phyloP scores from a whole-genome alignment of 495 filamentous ascomycete genomes.

The Hypoxylon rickii region DNA sequence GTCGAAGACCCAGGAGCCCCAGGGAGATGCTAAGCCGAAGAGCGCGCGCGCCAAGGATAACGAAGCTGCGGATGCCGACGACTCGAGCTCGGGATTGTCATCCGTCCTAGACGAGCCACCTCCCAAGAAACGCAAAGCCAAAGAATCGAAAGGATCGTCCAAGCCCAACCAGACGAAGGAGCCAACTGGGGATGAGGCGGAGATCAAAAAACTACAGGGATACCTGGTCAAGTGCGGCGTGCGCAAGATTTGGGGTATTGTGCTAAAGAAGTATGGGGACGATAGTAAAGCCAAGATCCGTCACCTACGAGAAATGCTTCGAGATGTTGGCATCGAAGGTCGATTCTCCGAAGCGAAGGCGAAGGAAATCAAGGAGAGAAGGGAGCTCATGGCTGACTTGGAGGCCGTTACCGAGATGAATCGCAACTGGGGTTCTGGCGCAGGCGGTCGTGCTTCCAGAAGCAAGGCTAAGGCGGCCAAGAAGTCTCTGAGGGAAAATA shows the following conservation, averaged over 20 bases:
- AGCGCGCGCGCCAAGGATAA: slow-evolving; percentile 24
- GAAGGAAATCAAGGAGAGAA: slow-evolving; percentile 77
- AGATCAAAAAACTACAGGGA: slow-evolving; percentile 89
- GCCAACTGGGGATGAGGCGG: slow-evolving; percentile 67
- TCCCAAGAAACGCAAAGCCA: slow-evolving; percentile 38
- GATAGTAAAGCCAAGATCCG: slow-evolving; percentile 75
- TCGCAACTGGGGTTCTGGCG: slow-evolving; percentile 70
- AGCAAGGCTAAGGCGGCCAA: slow-evolving; percentile 39
- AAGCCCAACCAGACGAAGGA: slow-evolving; percentile 46
- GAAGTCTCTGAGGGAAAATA: slow-evolving; percentile 35
- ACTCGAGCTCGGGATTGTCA: slow-evolving; percentile 81
- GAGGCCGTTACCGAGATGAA: slow-evolving; percentile 80
- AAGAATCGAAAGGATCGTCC: slow-evolving; percentile 20
- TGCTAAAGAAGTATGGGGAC: slow-evolving; percentile 75
- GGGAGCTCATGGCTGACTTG: slow-evolving; percentile 81
- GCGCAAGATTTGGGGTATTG: slow-evolving; percentile 86
- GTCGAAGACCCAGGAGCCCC: slow-evolving; percentile 26
- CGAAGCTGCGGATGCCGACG: slow-evolving; percentile 45
- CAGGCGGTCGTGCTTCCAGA: slow-evolving; percentile 40
- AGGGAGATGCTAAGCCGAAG: slow-evolving; percentile 25
- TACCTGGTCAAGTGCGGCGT: slow-evolving; percentile 92
- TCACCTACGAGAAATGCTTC: slow-evolving; percentile 77
- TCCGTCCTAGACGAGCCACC: slow-evolving; percentile 73
- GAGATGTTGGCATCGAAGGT: slow-evolving; percentile 83
- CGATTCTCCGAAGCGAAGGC: slow-evolving; percentile 85